A percentile compares a stretch with the other conserved stretches of the same genome.
phyloP scores from a whole-genome alignment of 177 flowering plant genomes.

The Vitis hybrid region DNA sequence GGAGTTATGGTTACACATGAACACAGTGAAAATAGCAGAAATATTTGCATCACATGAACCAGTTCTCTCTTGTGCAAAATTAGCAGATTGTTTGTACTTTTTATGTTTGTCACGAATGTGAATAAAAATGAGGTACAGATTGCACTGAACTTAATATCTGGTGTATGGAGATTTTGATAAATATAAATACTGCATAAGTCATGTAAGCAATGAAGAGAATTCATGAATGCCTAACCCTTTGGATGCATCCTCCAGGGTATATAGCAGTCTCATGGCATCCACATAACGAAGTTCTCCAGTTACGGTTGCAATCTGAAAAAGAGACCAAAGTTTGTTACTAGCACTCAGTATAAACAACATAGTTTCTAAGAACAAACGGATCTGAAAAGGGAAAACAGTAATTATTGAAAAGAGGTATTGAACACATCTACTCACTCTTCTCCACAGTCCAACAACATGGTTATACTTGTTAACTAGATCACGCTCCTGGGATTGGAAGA shows the following conservation, averaged over 20 bases:
- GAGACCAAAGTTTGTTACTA: background rate
- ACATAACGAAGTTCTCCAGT: slow-evolving; percentile 78
- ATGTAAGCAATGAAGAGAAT: background rate
- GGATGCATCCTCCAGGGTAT: slow-evolving; percentile 74
- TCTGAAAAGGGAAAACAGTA: background rate
- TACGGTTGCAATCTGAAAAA: slow-evolving; percentile 69
- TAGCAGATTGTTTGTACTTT: background rate
- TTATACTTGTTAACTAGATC: slow-evolving; percentile 81
- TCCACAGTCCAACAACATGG: slow-evolving; percentile 84
- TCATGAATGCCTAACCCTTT: slow-evolving; percentile 54
- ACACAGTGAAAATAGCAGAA: too few species aligned
- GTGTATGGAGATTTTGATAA: background rate
- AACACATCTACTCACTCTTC: slow-evolving; percentile 67
- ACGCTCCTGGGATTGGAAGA: slow-evolving; percentile 69
- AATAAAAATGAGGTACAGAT: background rate
- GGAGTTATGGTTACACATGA: too few species aligned
- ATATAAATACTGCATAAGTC: background rate
- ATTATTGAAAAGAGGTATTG: background rate
- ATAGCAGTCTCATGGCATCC: slow-evolving; percentile 74
- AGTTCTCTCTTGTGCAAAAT: background rate
- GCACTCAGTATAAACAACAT: background rate
- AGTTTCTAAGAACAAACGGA: background rate
- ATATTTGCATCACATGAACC: too few species aligned
- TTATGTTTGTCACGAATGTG: background rate
- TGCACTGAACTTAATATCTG: background rate